Evolutionary conservation across 2,329 filamentous ascomycete genomes (phyloP).

Genomic region (Cladophialophora chaetospira): DNA sequence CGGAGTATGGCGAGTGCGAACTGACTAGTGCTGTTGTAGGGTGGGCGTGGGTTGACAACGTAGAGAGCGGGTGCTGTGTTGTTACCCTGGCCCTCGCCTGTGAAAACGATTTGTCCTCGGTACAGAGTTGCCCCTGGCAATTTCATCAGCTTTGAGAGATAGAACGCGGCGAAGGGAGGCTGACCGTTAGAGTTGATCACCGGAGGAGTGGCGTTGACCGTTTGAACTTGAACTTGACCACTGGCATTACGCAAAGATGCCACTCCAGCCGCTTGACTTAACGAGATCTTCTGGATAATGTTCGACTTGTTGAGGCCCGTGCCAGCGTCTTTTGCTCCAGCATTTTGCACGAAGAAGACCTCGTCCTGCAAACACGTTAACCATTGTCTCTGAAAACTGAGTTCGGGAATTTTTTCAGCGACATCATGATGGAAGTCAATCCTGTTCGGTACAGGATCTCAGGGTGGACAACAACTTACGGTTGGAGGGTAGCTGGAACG

Average conservation of each 20-base stretch:
- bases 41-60: conserved; percentile 49
- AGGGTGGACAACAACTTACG: neutral
- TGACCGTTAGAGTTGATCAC: conserved; percentile 51
- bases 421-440: neutral
- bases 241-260: conserved; percentile 42
- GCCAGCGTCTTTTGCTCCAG: conserved; percentile 50
- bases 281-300: conserved; percentile 54
- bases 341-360: conserved; percentile 59
- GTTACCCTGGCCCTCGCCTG: conserved; percentile 54
- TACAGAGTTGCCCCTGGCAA: conserved; percentile 54
- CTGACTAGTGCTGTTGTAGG: conserved; percentile 55
- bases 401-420: neutral
- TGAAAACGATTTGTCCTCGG: conserved; percentile 52
- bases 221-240: conserved; percentile 46
- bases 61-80: conserved; percentile 45
- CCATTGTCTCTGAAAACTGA: no score
- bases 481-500: conserved; percentile 44
- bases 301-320: conserved; percentile 56
- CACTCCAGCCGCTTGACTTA: conserved; percentile 46
- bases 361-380: conserved; percentile 41
- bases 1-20: neutral
- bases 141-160: neutral
- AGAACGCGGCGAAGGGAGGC: conserved; percentile 26
- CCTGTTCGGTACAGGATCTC: no score
- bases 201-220: conserved; percentile 47